A percentile compares a stretch with the other conserved stretches of the same genome.
These are phyloP conservation scores for Backusella australiensis DNA, from an alignment of 192 early-diverging fungal genomes.

Conservation along the genomic window DNA sequence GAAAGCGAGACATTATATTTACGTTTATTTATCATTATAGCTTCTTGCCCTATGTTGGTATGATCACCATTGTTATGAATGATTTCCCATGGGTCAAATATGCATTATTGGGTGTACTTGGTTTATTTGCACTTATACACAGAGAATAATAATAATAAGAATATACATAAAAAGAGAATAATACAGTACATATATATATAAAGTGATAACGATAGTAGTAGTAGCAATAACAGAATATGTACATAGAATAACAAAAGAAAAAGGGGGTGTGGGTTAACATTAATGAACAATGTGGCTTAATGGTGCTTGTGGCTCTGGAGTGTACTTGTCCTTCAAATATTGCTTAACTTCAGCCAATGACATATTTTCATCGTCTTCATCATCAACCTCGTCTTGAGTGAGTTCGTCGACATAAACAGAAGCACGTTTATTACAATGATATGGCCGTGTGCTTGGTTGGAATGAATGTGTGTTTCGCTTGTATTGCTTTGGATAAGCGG, in stretches of 20 bases:
- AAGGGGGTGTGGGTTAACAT: background rate
- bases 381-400: background rate
- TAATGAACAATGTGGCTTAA: background rate
- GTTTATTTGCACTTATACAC: conserved; percentile 66
- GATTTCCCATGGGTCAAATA: conserved; percentile 94
- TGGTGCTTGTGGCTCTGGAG: background rate
- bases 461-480: background rate
- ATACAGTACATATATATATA: background rate
- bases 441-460: background rate
- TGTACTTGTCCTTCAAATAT: background rate
- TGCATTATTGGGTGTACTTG: conserved; percentile 73
- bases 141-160: conserved; percentile 50
- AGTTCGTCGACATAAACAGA: background rate
- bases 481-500: background rate
- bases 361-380: background rate
- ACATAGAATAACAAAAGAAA: background rate
- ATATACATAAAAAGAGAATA: background rate
- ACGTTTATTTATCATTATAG: conserved; percentile 24
- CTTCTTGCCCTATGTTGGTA: conserved; percentile 90
- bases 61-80: conserved; percentile 95
- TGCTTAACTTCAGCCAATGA: conserved; percentile 9
- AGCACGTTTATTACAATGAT: background rate
- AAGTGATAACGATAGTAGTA: background rate
- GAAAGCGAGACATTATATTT: background rate
- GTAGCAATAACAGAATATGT: background rate